Conservation (phyloP, 2,329 filamentous ascomycete species). For the Talaromyces sp. region DNA sequence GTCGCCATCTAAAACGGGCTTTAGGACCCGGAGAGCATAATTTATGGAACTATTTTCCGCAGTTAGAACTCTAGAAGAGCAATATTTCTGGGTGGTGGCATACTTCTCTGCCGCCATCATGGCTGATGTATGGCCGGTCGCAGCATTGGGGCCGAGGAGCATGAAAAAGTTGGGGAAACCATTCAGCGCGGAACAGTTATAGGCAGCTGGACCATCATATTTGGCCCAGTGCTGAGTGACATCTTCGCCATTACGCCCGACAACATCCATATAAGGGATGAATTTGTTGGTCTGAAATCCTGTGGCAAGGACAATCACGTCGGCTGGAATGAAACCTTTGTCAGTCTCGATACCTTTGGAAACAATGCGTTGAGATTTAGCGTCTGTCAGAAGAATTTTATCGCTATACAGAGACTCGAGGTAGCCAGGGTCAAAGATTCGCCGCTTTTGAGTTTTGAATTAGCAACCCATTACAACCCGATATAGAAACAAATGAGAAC, state of each 20-base stretch:
- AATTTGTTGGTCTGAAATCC: slow-evolving; percentile 24
- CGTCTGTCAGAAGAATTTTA: slow-evolving; percentile 51
- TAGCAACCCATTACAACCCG: background rate
- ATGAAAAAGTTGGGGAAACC: slow-evolving; percentile 43
- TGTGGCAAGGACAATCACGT: slow-evolving; percentile 24
- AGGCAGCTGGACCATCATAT: slow-evolving; percentile 56
- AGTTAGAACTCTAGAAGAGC: background rate
- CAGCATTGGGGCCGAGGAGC: slow-evolving; percentile 28
- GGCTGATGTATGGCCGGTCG: slow-evolving; percentile 44
- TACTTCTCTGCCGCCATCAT: slow-evolving; percentile 57
- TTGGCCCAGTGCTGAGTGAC: slow-evolving; percentile 21
- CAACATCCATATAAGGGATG: slow-evolving; percentile 20
- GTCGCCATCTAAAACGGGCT: slow-evolving; percentile 45
- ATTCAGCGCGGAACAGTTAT: slow-evolving; percentile 53
- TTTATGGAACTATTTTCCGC: slow-evolving; percentile 42
- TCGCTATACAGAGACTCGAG: slow-evolving; percentile 46
- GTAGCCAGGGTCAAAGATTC: slow-evolving; percentile 57
- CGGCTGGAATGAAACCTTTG: slow-evolving; percentile 19
- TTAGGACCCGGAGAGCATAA: slow-evolving; percentile 55
- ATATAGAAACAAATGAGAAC: background rate
- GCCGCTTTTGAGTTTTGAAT: slow-evolving; percentile 27
- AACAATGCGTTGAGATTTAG: slow-evolving; percentile 44
- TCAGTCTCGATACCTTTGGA: slow-evolving; percentile 31
- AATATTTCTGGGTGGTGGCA: background rate
- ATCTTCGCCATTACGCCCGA: slow-evolving; percentile 19